Conservation (phyloP, 192 early-diverging fungal genomes). For the Rhizophlyctis rosea region DNA sequence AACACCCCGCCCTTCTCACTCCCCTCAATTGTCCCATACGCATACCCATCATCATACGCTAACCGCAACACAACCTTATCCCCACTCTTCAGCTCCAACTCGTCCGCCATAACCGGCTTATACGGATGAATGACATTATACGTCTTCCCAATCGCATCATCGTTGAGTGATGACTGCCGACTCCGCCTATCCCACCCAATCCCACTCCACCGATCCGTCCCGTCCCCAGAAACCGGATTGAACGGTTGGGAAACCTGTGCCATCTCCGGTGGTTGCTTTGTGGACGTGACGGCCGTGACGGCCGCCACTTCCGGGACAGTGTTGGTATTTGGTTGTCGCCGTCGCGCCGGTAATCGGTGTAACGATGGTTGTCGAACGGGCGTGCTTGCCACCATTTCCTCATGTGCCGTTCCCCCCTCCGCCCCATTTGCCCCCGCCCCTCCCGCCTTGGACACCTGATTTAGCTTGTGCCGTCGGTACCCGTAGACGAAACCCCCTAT, state of each 20-base stretch:
- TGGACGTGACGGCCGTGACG: too few species aligned
- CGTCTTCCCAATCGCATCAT: not conserved
- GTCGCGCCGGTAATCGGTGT: not conserved
- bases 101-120: conserved; percentile 22
- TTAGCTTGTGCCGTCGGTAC: not conserved
- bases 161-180: not conserved
- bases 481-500: not conserved
- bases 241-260: too few species aligned
- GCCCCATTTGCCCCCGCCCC: not conserved
- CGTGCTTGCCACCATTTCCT: not conserved
- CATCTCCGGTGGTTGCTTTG: too few species aligned
- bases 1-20: conserved; percentile 18
- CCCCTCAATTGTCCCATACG: conserved; percentile 22
- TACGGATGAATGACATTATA: conserved; percentile 26
- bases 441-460: not conserved
- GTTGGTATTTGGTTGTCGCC: not conserved
- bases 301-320: not conserved
- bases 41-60: conserved; percentile 32
- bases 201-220: not conserved
- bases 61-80: conserved; percentile 22
- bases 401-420: not conserved
- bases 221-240: not conserved
- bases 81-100: conserved; percentile 17
- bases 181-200: not conserved
- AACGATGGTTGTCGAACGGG: too few species aligned